Evolutionary conservation across 2,329 filamentous ascomycete species (phyloP).

Genomic region (Arthrinium puccinioides): DNA sequence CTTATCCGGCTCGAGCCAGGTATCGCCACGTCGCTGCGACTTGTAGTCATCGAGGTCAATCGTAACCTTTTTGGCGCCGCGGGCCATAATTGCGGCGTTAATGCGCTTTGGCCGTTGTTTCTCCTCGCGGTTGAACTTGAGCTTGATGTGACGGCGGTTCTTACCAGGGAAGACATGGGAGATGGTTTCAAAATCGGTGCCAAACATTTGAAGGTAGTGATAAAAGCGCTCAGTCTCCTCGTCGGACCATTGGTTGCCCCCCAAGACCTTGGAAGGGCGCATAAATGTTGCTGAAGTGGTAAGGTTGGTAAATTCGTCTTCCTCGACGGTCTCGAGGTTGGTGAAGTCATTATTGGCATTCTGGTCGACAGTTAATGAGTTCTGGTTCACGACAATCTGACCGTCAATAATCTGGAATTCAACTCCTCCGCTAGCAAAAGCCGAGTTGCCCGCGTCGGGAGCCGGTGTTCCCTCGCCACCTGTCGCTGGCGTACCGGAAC

Average conservation of each 20-base stretch:
- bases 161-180: conserved; percentile 66
- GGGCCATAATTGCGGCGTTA: conserved; percentile 50
- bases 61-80: conserved; percentile 45
- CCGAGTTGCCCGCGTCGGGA: conserved; percentile 12
- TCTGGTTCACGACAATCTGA: conserved; percentile 63
- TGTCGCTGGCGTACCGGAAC: conserved; percentile 11
- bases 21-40: conserved; percentile 30
- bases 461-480: conserved; percentile 13
- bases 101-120: conserved; percentile 56
- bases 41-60: conserved; percentile 58
- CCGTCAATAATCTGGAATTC: conserved; percentile 58
- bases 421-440: conserved; percentile 20
- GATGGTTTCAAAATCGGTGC: conserved; percentile 79
- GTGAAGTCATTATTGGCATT: conserved; percentile 50
- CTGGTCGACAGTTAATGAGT: conserved; percentile 60
- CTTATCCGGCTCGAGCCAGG: conserved; percentile 44
- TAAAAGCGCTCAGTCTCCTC: conserved; percentile 71
- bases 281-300: conserved; percentile 64
- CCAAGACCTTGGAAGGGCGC: conserved; percentile 53
- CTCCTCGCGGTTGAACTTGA: conserved; percentile 79
- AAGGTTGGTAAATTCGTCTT: conserved; percentile 69
- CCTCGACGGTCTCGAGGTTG: conserved; percentile 56
- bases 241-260: conserved; percentile 60
- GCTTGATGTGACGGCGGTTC: conserved; percentile 67
- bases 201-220: conserved; percentile 66